Conservation (phyloP, 2,329 filamentous ascomycete species). For the Diaporthe vaccinii region DNA sequence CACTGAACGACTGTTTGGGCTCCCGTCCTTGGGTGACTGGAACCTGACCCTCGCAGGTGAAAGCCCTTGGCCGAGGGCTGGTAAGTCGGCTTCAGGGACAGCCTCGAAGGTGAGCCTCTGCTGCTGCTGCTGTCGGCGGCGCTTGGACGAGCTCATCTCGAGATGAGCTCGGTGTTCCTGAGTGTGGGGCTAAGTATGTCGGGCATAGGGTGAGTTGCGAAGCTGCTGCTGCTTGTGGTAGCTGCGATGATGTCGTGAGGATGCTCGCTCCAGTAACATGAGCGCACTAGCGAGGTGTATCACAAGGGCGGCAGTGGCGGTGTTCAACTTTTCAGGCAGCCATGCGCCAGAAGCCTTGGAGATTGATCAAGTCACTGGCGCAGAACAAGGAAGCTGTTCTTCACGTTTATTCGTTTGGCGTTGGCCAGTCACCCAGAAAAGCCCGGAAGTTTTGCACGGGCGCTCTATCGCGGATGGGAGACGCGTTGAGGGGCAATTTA, state of each 20-base stretch:
- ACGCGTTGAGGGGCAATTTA: conserved; percentile 30
- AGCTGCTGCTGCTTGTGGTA: not conserved
- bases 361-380: not conserved
- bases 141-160: conserved; percentile 36
- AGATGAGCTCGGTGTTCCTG: too few relatives aligned
- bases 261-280: not conserved
- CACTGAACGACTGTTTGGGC: conserved; percentile 13
- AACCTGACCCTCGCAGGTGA: conserved; percentile 49
- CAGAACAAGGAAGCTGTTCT: not conserved
- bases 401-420: not conserved
- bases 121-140: conserved; percentile 41
- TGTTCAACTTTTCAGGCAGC: not conserved
- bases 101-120: conserved; percentile 50
- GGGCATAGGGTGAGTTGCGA: not conserved
- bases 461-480: not conserved
- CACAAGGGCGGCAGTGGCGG: not conserved
- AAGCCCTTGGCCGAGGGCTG: conserved; percentile 39
- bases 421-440: not conserved
- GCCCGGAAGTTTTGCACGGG: not conserved
- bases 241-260: not conserved
- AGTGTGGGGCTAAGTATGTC: not conserved
- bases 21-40: conserved; percentile 35
- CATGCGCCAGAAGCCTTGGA: not conserved
- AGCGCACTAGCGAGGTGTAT: conserved; percentile 17
- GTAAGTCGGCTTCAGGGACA: conserved; percentile 43